Conservation (phyloP, 345 rosid species). For the Moricandia arvensis region DNA sequence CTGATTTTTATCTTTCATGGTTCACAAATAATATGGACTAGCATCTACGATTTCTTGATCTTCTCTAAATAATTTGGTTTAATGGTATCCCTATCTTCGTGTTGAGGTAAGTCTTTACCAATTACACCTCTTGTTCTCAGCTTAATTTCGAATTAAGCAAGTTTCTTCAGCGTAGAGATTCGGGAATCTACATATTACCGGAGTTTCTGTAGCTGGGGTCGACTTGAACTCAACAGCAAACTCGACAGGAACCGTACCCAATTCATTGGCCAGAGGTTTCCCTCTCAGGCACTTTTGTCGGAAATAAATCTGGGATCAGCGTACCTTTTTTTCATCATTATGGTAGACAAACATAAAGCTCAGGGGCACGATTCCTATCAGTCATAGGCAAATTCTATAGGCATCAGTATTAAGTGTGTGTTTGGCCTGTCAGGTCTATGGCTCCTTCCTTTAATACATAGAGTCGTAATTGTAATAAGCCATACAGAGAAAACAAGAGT, state of each 20-base stretch:
- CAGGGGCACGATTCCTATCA: too few relatives aligned
- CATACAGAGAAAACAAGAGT: constrained; percentile 36
- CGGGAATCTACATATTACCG: constrained; percentile 52
- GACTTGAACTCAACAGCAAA: constrained; percentile 63
- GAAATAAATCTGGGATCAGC: constrained; percentile 52
- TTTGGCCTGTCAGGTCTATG: too few relatives aligned
- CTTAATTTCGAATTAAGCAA: constrained; percentile 68
- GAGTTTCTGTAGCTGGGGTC: constrained; percentile 53
- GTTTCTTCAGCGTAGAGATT: constrained; percentile 64
- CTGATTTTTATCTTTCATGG: constrained; percentile 60
- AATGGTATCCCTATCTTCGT: constrained; percentile 60
- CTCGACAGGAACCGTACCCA: constrained; percentile 65
- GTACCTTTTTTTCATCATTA: constrained; percentile 37
- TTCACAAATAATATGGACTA: too few relatives aligned
- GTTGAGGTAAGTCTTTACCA: constrained; percentile 50
- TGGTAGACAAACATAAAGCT: constrained; percentile 45
- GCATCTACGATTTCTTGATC: constrained; percentile 53
- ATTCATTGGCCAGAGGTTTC: constrained; percentile 67
- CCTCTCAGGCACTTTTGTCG: constrained; percentile 57
- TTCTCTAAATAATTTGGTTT: constrained; percentile 65
- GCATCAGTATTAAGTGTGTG: constrained; percentile 52
- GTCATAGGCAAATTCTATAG: too few relatives aligned
- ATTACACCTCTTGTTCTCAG: constrained; percentile 55
- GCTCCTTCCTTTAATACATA: too few relatives aligned
- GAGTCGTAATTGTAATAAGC: constrained; percentile 40